phyloP scores from a whole-genome alignment of 179 eudicot species.

The Beta lomatogona region DNA sequence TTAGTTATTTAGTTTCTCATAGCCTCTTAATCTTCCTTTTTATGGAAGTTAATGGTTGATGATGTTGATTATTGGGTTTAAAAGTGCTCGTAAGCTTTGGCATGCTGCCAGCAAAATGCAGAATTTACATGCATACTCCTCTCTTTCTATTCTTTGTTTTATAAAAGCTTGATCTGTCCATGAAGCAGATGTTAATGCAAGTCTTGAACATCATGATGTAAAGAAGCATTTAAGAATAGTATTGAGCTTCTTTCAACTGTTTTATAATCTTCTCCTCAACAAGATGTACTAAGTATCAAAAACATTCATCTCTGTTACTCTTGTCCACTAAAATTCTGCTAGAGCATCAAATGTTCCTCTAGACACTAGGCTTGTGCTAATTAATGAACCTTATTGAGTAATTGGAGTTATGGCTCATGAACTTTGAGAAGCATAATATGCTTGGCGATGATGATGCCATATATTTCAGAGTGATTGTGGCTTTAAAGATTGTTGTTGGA shows the following conservation, averaged over 20 bases:
- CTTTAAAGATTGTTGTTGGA: no score
- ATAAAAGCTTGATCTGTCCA: slow-evolving; percentile 77
- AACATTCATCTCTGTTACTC: background rate
- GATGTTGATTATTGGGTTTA: background rate
- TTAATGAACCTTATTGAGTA: background rate
- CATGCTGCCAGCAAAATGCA: background rate
- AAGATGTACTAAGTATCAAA: slow-evolving; percentile 86
- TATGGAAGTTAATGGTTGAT: background rate
- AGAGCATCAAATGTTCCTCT: background rate
- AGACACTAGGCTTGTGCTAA: background rate
- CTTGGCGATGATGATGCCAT: background rate
- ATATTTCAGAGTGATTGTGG: no score
- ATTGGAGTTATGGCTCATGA: background rate
- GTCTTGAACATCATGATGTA: slow-evolving; percentile 56
- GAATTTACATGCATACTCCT: background rate
- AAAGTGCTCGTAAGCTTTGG: background rate
- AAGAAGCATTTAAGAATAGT: slow-evolving; percentile 92
- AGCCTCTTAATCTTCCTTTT: background rate
- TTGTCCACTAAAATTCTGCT: background rate
- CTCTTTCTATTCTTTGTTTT: slow-evolving; percentile 23
- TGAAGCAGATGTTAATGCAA: slow-evolving; percentile 57
- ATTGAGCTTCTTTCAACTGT: slow-evolving; percentile 92
- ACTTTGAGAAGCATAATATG: background rate
- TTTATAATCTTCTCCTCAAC: slow-evolving; percentile 87
- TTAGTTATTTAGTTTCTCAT: background rate